Evolutionary conservation across 2,329 filamentous ascomycete species (phyloP), one percentile per base, ranked within the genome.

Genomic region (Pseudogymnoascus sp.): DNA sequence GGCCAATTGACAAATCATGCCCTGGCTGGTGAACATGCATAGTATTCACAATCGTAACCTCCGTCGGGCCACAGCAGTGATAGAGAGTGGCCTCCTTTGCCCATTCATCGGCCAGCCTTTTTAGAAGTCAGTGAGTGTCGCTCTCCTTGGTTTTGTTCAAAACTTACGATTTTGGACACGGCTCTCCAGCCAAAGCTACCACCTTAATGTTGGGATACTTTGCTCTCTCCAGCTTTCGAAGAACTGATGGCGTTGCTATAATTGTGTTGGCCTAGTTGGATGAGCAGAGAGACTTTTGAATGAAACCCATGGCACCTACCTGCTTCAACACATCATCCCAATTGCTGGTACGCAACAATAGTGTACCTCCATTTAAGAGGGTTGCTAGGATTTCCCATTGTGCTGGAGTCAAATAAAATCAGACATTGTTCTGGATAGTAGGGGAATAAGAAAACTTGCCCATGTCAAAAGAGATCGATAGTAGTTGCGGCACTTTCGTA

Each of bases 401-500:
- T 21, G 80, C 83, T 83, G 6, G 16, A 59, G 61, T 55, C 63
- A 64, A 61, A 61, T 29, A 49, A 49, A 49, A 49, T 49, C 23
- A 37, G 12, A 38, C 55, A 62, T 19, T 39, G 63, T 29, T 55
- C 61, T 6, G 12, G 41, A 45, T n/a, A 49, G 12, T 3, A 29
- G 29, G 43, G 43, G 43, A 59, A 58, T 38, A 45, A 60, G 6
- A 35, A 35, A 16, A 73, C 80, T 68, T 74, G 83, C 82, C 81
- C 82, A 85, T 85, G 65, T 85, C 83, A 65, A 85, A 86, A 45
- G 80, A 81, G 49, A 86, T 78, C 64, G 81, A 84, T 41, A 85
- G 74, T 6, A 84, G 74, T 62, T 83, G 81, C 2, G 79, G 81
- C 6, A 85, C 82, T 11, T 77, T 77, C 10, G 75, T 79, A 11